These are phyloP conservation scores for Pseudogymnoascus sp. DNA, from an alignment of 2,329 filamentous ascomycete species.

Conservation along the genomic window DNA sequence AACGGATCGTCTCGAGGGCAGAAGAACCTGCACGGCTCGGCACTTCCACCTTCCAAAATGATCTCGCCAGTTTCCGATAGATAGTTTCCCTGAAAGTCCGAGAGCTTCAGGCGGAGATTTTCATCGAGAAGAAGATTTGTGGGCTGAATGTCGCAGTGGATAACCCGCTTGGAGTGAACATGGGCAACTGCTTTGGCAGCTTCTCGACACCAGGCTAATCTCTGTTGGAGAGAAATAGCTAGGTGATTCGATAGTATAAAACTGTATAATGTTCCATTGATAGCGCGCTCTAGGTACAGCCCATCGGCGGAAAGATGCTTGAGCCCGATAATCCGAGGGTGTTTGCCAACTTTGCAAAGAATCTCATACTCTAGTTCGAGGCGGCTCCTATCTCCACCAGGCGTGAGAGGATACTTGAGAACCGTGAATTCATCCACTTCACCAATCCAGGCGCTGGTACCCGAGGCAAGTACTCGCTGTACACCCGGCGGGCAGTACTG, in stretches of 20 bases:
- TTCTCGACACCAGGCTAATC: slow-evolving; percentile 7
- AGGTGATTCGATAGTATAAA: neutral
- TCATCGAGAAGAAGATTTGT: slow-evolving; percentile 16
- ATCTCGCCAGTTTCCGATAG: slow-evolving; percentile 15
- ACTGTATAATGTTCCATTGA: slow-evolving; percentile 11
- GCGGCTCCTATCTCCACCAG: slow-evolving; percentile 14
- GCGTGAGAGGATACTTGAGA: slow-evolving; percentile 20
- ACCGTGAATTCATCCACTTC: slow-evolving; percentile 20
- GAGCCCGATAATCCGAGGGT: slow-evolving; percentile 12
- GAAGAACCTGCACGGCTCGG: slow-evolving; percentile 14
- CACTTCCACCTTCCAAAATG: slow-evolving; percentile 12
- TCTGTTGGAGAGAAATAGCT: neutral
- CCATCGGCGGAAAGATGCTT: slow-evolving; percentile 11
- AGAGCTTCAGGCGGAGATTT: slow-evolving; percentile 11
- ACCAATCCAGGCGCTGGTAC: slow-evolving; percentile 15
- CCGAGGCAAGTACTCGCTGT: neutral
- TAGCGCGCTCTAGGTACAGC: slow-evolving; percentile 12
- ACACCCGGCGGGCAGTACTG: slow-evolving; percentile 6
- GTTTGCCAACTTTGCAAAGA: slow-evolving; percentile 14
- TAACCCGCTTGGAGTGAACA: slow-evolving; percentile 11
- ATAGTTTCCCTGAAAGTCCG: slow-evolving; percentile 15
- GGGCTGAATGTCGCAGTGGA: slow-evolving; percentile 14
- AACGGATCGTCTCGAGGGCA: slow-evolving; percentile 15
- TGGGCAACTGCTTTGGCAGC: slow-evolving; percentile 13
- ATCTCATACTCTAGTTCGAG: slow-evolving; percentile 16